These are phyloP conservation scores for Pythium monospermum DNA, from an alignment of 352 stramenopile species.

Conservation along the genomic window DNA sequence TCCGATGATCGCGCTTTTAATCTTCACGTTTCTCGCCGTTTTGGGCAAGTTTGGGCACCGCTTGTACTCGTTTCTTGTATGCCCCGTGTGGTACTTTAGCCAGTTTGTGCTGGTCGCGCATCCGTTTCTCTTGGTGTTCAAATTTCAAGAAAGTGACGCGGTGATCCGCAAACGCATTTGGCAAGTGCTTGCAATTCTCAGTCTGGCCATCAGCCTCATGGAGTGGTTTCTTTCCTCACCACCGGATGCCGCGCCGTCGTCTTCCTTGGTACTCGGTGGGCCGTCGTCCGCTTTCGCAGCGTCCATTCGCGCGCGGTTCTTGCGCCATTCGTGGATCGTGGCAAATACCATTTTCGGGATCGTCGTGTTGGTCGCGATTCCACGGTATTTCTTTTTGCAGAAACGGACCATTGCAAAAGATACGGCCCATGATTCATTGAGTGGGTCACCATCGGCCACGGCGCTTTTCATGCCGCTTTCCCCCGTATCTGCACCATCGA, in stretches of 20 bases:
- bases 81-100: constrained; percentile 73
- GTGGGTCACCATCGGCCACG: constrained; percentile 7
- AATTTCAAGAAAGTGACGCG: constrained; percentile 42
- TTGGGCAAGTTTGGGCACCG: constrained; percentile 55
- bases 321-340: constrained; percentile 57
- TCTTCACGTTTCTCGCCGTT: constrained; percentile 62
- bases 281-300: constrained; percentile 2
- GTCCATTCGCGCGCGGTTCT: constrained; percentile 12
- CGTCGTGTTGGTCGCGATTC: constrained; percentile 54
- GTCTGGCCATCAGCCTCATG: constrained; percentile 41
- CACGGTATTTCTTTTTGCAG: constrained; percentile 68
- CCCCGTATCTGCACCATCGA: neutral
- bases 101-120: constrained; percentile 67
- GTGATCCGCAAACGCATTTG: constrained; percentile 33
- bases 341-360: constrained; percentile 79
- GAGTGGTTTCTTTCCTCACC: constrained; percentile 71
- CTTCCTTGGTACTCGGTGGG: neutral
- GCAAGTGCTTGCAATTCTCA: constrained; percentile 43
- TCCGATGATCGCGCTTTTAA: constrained; percentile 68
- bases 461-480: constrained; percentile 12
- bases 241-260: constrained; percentile 26
- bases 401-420: constrained; percentile 34
- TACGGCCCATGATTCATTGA: constrained; percentile 40
- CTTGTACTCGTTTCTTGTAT: constrained; percentile 67
- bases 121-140: constrained; percentile 72